A percentile compares a stretch with the other conserved stretches of the same genome.
Evolutionary conservation across 179 eudicot species (phyloP).

Genomic region (Silene noctiflora): DNA sequence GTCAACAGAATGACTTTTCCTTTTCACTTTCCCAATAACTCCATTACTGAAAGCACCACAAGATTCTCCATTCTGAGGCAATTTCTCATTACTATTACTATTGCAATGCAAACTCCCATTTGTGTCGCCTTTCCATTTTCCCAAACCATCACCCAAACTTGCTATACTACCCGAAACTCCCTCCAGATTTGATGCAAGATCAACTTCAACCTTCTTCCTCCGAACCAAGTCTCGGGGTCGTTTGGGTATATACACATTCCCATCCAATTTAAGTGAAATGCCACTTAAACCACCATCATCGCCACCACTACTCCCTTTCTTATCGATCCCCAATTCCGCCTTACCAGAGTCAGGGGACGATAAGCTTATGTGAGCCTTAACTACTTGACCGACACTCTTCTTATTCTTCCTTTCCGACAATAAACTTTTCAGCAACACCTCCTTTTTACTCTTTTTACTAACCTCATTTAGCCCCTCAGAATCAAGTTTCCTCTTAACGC

Average conservation of each 20-base stretch:
- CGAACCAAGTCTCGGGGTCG: constrained; percentile 41
- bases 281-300: constrained; percentile 29
- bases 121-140: constrained; percentile 17
- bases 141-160: constrained; percentile 14
- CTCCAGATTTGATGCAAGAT: constrained; percentile 22
- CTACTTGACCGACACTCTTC: constrained; percentile 15
- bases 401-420: constrained; percentile 23
- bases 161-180: constrained; percentile 14
- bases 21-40: constrained; percentile 30
- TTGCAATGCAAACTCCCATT: constrained; percentile 6
- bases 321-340: constrained; percentile 18
- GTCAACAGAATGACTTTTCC: constrained; percentile 29
- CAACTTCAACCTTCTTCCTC: constrained; percentile 42
- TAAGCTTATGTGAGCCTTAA: constrained; percentile 18
- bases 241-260: constrained; percentile 34
- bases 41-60: constrained; percentile 25
- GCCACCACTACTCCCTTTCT: constrained; percentile 15
- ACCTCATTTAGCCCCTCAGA: constrained; percentile 21
- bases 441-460: constrained; percentile 31
- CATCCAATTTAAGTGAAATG: constrained; percentile 26
- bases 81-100: constrained; percentile 20
- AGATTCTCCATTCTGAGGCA: constrained; percentile 18
- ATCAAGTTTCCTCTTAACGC: constrained; percentile 30
- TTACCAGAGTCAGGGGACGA: constrained; percentile 14
- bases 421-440: constrained; percentile 30